phyloP scores from a whole-genome alignment of 73 alveolate species.

The Uronychia setigera region DNA sequence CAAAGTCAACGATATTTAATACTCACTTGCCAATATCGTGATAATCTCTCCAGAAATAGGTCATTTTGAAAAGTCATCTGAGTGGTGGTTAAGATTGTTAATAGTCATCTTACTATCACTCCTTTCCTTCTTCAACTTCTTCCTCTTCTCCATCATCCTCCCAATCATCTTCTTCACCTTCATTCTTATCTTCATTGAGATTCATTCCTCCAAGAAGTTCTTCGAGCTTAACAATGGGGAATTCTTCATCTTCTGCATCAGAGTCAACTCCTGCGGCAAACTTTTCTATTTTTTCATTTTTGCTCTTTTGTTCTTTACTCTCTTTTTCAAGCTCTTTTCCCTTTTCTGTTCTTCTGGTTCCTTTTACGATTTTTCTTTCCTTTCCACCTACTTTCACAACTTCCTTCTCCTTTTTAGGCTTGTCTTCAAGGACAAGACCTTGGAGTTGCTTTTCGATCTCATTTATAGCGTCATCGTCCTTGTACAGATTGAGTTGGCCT shows the following conservation, averaged over 20 bases:
- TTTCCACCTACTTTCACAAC: constrained; percentile 34
- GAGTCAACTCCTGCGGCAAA: constrained; percentile 25
- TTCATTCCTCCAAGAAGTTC: constrained; percentile 54
- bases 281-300: constrained; percentile 12
- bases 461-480: constrained; percentile 68
- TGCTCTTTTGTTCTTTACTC: constrained; percentile 10
- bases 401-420: no score
- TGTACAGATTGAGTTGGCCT: constrained; percentile 77
- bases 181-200: constrained; percentile 15
- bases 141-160: neutral
- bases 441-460: constrained; percentile 71
- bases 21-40: no score
- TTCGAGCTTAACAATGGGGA: constrained; percentile 48
- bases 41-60: no score
- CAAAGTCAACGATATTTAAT: no score
- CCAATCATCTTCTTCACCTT: constrained; percentile 11
- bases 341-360: neutral
- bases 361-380: constrained; percentile 20
- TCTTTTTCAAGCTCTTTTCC: constrained; percentile 7
- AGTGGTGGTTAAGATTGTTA: no score
- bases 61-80: no score
- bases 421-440: no score
- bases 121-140: neutral
- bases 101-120: neutral
- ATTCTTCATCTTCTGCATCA: constrained; percentile 52